Evolutionary conservation across 352 stramenopile genomes (phyloP).

Genomic region (Saprolegnia diclina): DNA sequence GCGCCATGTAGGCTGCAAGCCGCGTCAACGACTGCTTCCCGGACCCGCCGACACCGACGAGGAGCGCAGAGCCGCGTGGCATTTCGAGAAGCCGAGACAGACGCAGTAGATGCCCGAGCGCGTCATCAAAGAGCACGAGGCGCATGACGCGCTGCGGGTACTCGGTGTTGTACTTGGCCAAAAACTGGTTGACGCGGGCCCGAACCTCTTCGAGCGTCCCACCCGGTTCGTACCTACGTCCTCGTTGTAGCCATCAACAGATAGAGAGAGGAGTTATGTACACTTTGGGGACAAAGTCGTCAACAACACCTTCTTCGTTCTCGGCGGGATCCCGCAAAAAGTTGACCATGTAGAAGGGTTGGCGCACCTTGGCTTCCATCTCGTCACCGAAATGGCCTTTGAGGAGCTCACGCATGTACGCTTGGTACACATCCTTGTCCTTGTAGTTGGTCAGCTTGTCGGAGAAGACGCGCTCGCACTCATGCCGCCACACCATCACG

Average conservation of each 20-base stretch:
- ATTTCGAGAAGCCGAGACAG: constrained; percentile 96
- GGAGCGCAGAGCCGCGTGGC: constrained; percentile 91
- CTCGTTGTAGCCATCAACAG: too few relatives aligned
- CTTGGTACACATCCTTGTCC: constrained; percentile 93
- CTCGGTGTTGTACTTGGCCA: constrained; percentile 97
- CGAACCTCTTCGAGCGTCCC: constrained; percentile 90
- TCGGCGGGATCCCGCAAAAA: constrained; percentile 96
- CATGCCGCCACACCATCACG: constrained; percentile 96
- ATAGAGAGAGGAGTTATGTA: too few relatives aligned
- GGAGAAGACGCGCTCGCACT: constrained; percentile 96
- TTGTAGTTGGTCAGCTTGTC: constrained; percentile 97
- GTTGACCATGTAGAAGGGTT: constrained; percentile 94
- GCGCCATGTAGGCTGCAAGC: constrained; percentile 94
- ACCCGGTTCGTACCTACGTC: constrained; percentile 89
- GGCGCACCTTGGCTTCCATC: constrained; percentile 56
- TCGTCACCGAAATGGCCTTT: constrained; percentile 88
- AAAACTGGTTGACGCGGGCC: constrained; percentile 89
- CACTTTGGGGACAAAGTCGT: constrained; percentile 93
- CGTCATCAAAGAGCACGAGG: constrained; percentile 98
- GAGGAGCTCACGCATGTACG: constrained; percentile 89
- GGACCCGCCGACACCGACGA: constrained; percentile 96
- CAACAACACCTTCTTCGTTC: constrained; percentile 92
- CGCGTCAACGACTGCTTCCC: constrained; percentile 97
- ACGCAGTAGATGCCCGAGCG: constrained; percentile 93
- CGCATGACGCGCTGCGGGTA: constrained; percentile 95